Evolutionary conservation across 352 stramenopile species (phyloP), one percentile per base, ranked within the genome.

Genomic region (Phytophthora idaei): DNA sequence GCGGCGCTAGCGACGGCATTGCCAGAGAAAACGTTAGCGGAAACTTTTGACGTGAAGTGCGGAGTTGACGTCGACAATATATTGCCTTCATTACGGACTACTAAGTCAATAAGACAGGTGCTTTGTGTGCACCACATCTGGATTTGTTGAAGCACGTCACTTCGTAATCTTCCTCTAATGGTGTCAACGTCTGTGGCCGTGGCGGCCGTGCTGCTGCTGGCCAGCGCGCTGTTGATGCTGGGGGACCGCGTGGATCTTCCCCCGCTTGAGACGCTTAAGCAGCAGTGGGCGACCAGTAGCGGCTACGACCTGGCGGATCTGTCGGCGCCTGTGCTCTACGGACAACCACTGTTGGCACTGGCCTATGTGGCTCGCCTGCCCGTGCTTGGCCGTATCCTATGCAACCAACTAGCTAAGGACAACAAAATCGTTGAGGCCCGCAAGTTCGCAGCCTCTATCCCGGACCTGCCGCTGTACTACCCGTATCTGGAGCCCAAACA

Each of bases 401-500:
- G 68, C 65, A 77, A 77, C 55, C 57, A 82, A 37, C 48, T 90
- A 39, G 65, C 69, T 36, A 78, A 76, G 14, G 81, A 89, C 29
- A 92, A 92, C 65, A 77, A 87, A 11, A 83, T 91, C 63, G 27
- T 89, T 45, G 69, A 82, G 47, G 76, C 90, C 31, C 82, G 81
- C 47, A 83, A 78, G 67, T 67, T 90, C 29, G 86, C 86, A 7
- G 78, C 86, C 2, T 80, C 69, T n/a, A 73, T 94, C 21, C 68
- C 78, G 5, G 72, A 96, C 50, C 57, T 87, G 55, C 92, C 92
- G 8, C 54, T 97, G 34, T 96, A 95, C 64, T 95, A 94, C 66
- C 89, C 90, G 36, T 89, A 83, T 48, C 50, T 90, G 47, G 70
- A 83, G 11, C 78, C 82, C 0, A 83, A 73, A 42, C 49, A 71